Percentiles rank a stretch among this genome's conserved stretches.
Conservation (phyloP, 345 rosid species). For the Bruguiera gymnorhiza region DNA sequence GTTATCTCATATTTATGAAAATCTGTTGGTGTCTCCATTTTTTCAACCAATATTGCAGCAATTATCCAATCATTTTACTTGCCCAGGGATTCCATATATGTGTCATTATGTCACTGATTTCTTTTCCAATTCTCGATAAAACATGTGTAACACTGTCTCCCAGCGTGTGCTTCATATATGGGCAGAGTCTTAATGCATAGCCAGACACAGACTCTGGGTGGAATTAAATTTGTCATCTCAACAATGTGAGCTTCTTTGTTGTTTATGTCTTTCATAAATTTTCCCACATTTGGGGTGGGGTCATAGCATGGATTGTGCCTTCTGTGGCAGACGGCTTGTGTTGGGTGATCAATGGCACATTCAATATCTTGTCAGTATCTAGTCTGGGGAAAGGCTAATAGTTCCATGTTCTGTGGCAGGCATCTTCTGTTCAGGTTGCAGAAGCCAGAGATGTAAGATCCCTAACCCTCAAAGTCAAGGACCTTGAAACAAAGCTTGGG, state of each 20-base stretch:
- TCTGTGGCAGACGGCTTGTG: neutral
- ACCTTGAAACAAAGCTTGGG: slow-evolving; percentile 66
- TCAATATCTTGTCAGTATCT: slow-evolving; percentile 10
- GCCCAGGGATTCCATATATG: neutral
- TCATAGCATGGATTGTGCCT: neutral
- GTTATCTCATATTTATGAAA: no score
- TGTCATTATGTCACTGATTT: neutral
- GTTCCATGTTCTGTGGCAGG: slow-evolving; percentile 37
- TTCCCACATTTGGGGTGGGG: neutral
- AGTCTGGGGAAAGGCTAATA: neutral
- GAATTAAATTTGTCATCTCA: neutral
- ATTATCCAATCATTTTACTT: neutral
- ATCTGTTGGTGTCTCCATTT: no score
- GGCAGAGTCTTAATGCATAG: no score
- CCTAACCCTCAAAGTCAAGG: slow-evolving; percentile 50
- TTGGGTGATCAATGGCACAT: neutral
- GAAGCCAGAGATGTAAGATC: slow-evolving; percentile 53
- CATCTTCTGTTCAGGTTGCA: slow-evolving; percentile 37
- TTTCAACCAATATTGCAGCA: no score
- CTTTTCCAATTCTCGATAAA: no score
- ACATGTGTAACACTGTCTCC: no score
- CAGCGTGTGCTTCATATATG: no score
- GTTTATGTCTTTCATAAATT: neutral
- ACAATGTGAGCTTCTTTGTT: neutral
- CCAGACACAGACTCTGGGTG: neutral